phyloP scores from a whole-genome alignment of 2,329 filamentous ascomycete genomes.

The Neurospora sp. region DNA sequence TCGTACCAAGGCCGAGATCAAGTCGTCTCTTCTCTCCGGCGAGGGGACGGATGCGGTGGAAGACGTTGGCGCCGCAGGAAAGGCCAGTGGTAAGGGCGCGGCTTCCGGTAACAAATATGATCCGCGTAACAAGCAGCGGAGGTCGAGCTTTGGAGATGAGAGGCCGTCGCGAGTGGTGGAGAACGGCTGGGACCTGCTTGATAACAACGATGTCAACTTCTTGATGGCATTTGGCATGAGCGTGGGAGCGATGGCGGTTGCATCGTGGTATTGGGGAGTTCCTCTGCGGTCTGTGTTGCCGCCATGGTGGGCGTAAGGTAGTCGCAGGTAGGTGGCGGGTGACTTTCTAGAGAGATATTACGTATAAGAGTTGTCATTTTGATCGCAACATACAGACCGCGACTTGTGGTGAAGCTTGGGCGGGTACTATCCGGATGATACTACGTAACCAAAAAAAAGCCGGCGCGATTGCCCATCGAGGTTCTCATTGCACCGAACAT shows the following conservation, averaged over 20 bases:
- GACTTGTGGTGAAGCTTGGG: background rate
- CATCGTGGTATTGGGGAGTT: slow-evolving; percentile 50
- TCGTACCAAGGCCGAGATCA: slow-evolving; percentile 26
- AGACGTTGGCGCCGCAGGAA: slow-evolving; percentile 23
- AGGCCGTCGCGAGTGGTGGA: slow-evolving; percentile 54
- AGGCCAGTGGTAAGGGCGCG: slow-evolving; percentile 27
- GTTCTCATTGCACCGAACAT: background rate
- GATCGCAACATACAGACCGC: background rate
- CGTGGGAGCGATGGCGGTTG: slow-evolving; percentile 60
- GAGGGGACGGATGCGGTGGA: slow-evolving; percentile 35
- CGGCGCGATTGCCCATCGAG: background rate
- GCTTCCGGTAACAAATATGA: slow-evolving; percentile 33
- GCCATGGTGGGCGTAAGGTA: slow-evolving; percentile 18
- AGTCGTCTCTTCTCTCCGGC: slow-evolving; percentile 31
- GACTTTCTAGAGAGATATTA: background rate
- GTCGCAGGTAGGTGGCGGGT: background rate
- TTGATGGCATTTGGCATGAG: slow-evolving; percentile 82
- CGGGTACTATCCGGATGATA: background rate
- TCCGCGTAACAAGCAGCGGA: slow-evolving; percentile 37
- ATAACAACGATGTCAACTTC: slow-evolving; percentile 95
- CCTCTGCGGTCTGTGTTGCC: slow-evolving; percentile 28
- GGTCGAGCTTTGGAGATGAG: slow-evolving; percentile 42
- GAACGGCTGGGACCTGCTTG: slow-evolving; percentile 63
- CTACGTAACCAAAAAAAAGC: background rate
- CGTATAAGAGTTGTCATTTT: background rate